Evolutionary conservation across 148 eudicot genomes (phyloP), one percentile per base, ranked within the genome.

Genomic region (Rhododendron ovatum): DNA sequence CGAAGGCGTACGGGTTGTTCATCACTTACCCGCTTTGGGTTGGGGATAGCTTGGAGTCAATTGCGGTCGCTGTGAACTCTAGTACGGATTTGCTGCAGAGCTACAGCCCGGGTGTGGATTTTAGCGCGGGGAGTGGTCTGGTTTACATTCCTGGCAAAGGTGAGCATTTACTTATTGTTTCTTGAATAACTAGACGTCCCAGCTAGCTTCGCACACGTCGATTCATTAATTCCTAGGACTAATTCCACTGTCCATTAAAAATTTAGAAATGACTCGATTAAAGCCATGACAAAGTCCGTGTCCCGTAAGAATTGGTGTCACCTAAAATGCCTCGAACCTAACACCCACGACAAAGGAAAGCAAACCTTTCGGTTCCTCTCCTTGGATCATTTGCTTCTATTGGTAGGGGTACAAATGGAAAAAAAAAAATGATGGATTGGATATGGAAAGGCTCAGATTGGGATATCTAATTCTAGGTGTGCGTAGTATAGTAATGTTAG

Each of bases 81-180:
- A 88, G 76, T 84, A 79, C 88, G 22, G 88, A 85, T 88, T 81
- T 94, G 89, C 30, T 96, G 87, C 88, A 81, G 89, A 86, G 92
- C 20, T 96, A 91, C 78, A 96, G 94, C 81, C 95, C 91, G 0
- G 82, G 50, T 80, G 92, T 53, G 8, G 59, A 94, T 86, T 93
- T 91, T 43, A 87, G 89, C 80, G 78, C 90, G 1, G 98, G 94
- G 81, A 84, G 81, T 13, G 93, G 96, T 35, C 81, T 94, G 86
- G 93, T 96, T 65, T 96, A 85, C 87, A 85, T 94, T 83, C 98
- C 98, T 13, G 92, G 90, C 45, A 88, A 79, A 93, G 98, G 98
- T 95, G 41, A 83, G 45, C 51, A 41, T 82, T 84, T 12, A 14
- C 1, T 33, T 11, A 57, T 18, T 18, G 22, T 57, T 18, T 53